Percentiles rank a stretch among this genome's conserved stretches.
These are phyloP conservation scores for Penicillium sp. DNA, from an alignment of 2,329 filamentous ascomycete genomes.

Conservation along the genomic window DNA sequence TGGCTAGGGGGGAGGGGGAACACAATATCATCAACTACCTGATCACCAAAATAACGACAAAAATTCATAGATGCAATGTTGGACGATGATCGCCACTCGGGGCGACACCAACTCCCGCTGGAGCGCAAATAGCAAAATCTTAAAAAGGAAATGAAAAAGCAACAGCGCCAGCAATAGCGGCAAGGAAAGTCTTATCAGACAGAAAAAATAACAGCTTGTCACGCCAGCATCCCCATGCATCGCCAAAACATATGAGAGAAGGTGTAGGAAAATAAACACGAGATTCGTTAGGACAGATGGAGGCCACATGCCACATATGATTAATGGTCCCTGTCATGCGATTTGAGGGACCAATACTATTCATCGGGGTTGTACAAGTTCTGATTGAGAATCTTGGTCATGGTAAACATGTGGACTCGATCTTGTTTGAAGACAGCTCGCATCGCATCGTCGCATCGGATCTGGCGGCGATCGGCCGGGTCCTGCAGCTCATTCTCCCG, in stretches of 20 bases:
- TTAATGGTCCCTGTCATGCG: not conserved
- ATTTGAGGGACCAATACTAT: conserved; percentile 34
- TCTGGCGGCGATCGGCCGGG: conserved; percentile 87
- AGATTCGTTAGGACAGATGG: conserved; percentile 30
- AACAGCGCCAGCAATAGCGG: conserved; percentile 17
- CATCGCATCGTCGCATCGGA: conserved; percentile 89
- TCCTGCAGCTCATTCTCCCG: conserved; percentile 88
- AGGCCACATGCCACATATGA: not conserved
- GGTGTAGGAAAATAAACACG: conserved; percentile 15
- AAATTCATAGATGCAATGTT: conserved; percentile 13
- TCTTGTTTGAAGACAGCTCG: conserved; percentile 89
- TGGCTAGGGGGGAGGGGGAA: too few relatives aligned
- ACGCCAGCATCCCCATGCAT: conserved; percentile 39
- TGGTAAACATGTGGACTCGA: conserved; percentile 97
- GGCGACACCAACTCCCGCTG: conserved; percentile 40
- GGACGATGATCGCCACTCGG: conserved; percentile 21
- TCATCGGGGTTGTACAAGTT: conserved; percentile 88
- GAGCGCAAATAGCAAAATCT: conserved; percentile 29
- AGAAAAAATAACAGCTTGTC: conserved; percentile 8
- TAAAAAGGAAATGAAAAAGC: conserved; percentile 18
- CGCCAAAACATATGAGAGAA: conserved; percentile 24
- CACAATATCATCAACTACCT: too few relatives aligned
- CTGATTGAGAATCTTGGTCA: conserved; percentile 94
- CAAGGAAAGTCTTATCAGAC: conserved; percentile 10
- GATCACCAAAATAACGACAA: not conserved